Evolutionary conservation across 164 flowering plant genomes (phyloP).

Genomic region (Vitis cinerea): DNA sequence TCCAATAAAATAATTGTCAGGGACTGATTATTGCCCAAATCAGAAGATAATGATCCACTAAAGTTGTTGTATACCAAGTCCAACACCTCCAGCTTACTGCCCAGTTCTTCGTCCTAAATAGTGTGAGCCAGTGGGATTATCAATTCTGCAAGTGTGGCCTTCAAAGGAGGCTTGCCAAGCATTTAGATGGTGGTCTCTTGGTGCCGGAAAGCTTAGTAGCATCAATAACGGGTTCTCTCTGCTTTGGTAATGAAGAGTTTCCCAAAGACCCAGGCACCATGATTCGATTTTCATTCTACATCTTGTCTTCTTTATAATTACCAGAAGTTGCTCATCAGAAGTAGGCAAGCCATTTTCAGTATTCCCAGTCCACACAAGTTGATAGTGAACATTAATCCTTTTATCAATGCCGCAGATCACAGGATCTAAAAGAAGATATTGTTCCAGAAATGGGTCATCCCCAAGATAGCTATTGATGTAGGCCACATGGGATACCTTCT

Average conservation of each 20-base stretch:
- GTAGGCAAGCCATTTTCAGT: constrained; percentile 31
- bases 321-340: constrained; percentile 37
- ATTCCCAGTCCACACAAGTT: constrained; percentile 24
- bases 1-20: constrained; percentile 44
- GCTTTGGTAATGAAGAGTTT: constrained; percentile 34
- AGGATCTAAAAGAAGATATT: constrained; percentile 80
- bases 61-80: constrained; percentile 69
- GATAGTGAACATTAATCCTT: too few species aligned
- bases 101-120: too few species aligned
- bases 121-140: neutral
- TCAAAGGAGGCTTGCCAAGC: constrained; percentile 24
- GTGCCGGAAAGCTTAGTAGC: constrained; percentile 42
- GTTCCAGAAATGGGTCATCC: constrained; percentile 74
- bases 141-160: constrained; percentile 29
- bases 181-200: constrained; percentile 49
- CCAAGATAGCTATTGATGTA: constrained; percentile 86
- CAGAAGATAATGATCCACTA: constrained; percentile 48
- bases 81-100: constrained; percentile 43
- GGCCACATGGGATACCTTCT: constrained; percentile 73
- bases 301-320: constrained; percentile 45
- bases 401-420: too few species aligned
- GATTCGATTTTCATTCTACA: constrained; percentile 47
- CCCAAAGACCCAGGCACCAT: constrained; percentile 26
- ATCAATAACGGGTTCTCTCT: constrained; percentile 27
- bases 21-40: constrained; percentile 40